Evolutionary conservation across 78 protist genomes (phyloP), one percentile per base, ranked within the genome.

Genomic region (Cyanophora paradoxa): DNA sequence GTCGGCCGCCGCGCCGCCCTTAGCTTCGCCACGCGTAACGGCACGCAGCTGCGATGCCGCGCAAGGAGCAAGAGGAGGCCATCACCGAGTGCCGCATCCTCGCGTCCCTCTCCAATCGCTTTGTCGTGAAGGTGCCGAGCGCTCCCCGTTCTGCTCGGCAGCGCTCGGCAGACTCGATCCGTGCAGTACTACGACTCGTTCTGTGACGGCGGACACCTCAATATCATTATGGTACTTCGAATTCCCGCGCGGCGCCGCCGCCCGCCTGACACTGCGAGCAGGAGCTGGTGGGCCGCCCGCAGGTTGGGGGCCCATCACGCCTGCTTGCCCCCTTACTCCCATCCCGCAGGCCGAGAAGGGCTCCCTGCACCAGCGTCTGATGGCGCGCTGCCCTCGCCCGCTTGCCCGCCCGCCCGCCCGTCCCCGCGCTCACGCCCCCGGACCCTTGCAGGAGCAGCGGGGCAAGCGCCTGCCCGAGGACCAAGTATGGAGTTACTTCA

Each of bases 191-290:
- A 33, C 65, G 86, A 81, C 54, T 77, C 83, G 19, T 81, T 77
- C 39, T 1, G 76, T 33, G 77, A 81, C 31, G 75, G 54, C 30
- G 89, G 72, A 63, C 26, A n/a, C 30, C 59, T 87, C 17, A 30
- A 70, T 74, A 87, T 87, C 36, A 81, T 87, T 37, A 87, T 81
- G 78, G 91, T n/a, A n/a, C n/a, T n/a, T n/a, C 34, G 19, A 6
- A 26, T 17, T 26, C 30, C 57, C 17, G 19, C 57, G 19, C 17
- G 17, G 17, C 17, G 19, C 57, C 19, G 30, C 19, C 19, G 19
- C 57, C 57, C 19, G 57, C 17, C 57, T 50, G 57, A 22, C 19
- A 50, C 19, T 50, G 30, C 30, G 28, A 62, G 16, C 67, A 62
- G 16, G n/a, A 62, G 28, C 17, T 28, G 17, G n/a, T 24, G 24